Evolutionary conservation across 495 filamentous ascomycete species (phyloP).

Genomic region (Podospora anserina): DNA sequence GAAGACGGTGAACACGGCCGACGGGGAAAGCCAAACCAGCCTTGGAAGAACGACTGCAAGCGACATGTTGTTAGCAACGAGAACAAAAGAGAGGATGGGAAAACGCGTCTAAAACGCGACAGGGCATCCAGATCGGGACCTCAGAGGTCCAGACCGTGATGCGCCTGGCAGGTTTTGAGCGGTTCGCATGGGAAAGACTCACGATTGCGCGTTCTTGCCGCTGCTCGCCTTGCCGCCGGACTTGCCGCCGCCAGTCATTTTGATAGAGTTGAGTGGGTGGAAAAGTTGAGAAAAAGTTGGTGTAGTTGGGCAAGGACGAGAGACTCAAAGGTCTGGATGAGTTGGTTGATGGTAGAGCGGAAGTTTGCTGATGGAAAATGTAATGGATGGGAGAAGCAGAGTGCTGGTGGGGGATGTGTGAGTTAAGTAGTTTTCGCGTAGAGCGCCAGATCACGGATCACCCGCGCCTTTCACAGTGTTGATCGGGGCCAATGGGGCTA

Average conservation of each 20-base stretch:
- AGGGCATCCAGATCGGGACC: constrained; percentile 2
- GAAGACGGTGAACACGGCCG: constrained; percentile 98
- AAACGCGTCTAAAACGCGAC: constrained; percentile 26
- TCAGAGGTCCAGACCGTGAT: constrained; percentile 9
- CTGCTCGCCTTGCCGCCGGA: constrained; percentile 97
- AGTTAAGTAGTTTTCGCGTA: constrained; percentile 55
- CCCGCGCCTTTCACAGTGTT: constrained; percentile 30
- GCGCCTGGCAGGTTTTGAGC: constrained; percentile 9
- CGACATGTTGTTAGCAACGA: too few relatives aligned
- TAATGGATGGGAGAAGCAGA: constrained; percentile 36
- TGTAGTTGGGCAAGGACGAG: constrained; percentile 32
- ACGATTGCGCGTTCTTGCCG: constrained; percentile 97
- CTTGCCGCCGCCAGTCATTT: constrained; percentile 98
- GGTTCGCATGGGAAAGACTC: constrained; percentile 42
- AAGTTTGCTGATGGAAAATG: constrained; percentile 39
- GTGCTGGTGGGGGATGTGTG: constrained; percentile 43
- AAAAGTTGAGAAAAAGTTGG: constrained; percentile 32
- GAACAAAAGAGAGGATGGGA: constrained; percentile 38
- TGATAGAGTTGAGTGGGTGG: constrained; percentile 52
- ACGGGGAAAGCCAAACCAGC: constrained; percentile 99
- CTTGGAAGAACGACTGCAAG: constrained; percentile 82
- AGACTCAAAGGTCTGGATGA: constrained; percentile 21
- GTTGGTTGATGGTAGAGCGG: constrained; percentile 25
- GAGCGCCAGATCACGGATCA: constrained; percentile 47
- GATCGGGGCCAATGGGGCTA: constrained; percentile 40